Evolutionary conservation across 768 basidiomycete species (phyloP).

Genomic region (Termitomyces sp.): DNA sequence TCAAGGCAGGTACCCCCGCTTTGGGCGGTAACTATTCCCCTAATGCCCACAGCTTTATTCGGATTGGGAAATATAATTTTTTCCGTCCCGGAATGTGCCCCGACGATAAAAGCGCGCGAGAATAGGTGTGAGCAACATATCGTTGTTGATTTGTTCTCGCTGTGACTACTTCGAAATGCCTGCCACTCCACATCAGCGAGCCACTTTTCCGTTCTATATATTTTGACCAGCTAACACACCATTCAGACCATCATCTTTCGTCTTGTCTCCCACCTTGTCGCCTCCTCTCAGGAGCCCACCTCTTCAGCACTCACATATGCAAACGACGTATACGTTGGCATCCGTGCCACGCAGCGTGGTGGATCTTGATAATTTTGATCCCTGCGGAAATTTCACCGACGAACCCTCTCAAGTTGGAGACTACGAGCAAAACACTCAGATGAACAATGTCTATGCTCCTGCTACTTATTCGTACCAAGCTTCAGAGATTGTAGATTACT

Average conservation of each 20-base stretch:
- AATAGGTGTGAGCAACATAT: constrained; percentile 19
- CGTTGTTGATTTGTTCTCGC: constrained; percentile 5
- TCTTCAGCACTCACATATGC: constrained; percentile 3
- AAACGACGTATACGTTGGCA: constrained; percentile 4
- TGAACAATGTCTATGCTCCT: not conserved
- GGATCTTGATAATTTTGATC: constrained; percentile 7
- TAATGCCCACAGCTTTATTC: constrained; percentile 17
- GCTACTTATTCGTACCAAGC: constrained; percentile 7
- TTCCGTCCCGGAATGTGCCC: constrained; percentile 13
- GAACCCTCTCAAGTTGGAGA: not conserved
- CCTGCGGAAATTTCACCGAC: constrained; percentile 1
- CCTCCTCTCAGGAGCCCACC: not conserved
- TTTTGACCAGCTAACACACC: constrained; percentile 1
- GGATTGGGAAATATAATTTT: constrained; percentile 9
- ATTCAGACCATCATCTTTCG: constrained; percentile 12
- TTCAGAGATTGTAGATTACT: constrained; percentile 4
- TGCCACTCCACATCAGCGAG: constrained; percentile 17
- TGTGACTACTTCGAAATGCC: constrained; percentile 14
- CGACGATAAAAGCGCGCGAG: constrained; percentile 16
- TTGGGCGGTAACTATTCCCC: constrained; percentile 4
- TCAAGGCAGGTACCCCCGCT: constrained; percentile 9
- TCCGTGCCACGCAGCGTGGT: constrained; percentile 14
- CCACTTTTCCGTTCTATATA: constrained; percentile 12
- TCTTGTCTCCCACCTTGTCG: constrained; percentile 4
- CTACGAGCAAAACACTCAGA: not conserved